Evolutionary conservation across 352 stramenopile genomes (phyloP).

Genomic region (Phytophthora pini): DNA sequence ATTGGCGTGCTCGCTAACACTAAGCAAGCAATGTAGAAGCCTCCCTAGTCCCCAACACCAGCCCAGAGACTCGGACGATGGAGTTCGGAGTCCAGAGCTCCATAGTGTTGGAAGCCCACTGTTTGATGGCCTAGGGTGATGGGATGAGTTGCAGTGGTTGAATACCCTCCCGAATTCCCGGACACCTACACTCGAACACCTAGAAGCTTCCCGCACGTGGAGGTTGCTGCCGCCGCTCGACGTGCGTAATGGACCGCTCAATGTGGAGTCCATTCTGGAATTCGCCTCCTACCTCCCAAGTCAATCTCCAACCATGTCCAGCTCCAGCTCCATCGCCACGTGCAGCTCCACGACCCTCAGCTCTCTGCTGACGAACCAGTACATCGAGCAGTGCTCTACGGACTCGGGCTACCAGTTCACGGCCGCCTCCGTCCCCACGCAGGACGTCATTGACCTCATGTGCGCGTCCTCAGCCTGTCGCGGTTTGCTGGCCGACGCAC

Average conservation of each 20-base stretch:
- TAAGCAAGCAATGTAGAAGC: too few relatives aligned
- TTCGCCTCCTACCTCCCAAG: conserved; percentile 29
- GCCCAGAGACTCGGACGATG: background rate
- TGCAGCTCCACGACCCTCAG: conserved; percentile 21
- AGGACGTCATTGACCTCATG: conserved; percentile 37
- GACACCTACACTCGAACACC: too few relatives aligned
- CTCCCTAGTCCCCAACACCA: background rate
- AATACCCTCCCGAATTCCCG: conserved; percentile 4
- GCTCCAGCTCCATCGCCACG: conserved; percentile 15
- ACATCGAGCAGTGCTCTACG: conserved; percentile 32
- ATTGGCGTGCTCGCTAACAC: background rate
- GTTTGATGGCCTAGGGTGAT: conserved; percentile 23
- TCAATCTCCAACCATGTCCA: conserved; percentile 17
- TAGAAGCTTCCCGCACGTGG: conserved; percentile 4
- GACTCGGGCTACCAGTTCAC: conserved; percentile 48
- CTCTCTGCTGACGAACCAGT: conserved; percentile 33
- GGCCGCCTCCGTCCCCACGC: conserved; percentile 27
- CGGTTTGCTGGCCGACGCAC: conserved; percentile 23
- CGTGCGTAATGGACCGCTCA: conserved; percentile 2
- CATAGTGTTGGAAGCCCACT: conserved; percentile 6
- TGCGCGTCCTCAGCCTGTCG: conserved; percentile 33
- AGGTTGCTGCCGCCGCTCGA: conserved; percentile 1
- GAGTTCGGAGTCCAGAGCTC: background rate
- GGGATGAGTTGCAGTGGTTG: conserved; percentile 16
- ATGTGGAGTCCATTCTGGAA: conserved; percentile 34